Percentiles rank a stretch among this genome's conserved stretches.
phyloP scores from a whole-genome alignment of 495 filamentous ascomycete species.

The Apiosordaria backusii region DNA sequence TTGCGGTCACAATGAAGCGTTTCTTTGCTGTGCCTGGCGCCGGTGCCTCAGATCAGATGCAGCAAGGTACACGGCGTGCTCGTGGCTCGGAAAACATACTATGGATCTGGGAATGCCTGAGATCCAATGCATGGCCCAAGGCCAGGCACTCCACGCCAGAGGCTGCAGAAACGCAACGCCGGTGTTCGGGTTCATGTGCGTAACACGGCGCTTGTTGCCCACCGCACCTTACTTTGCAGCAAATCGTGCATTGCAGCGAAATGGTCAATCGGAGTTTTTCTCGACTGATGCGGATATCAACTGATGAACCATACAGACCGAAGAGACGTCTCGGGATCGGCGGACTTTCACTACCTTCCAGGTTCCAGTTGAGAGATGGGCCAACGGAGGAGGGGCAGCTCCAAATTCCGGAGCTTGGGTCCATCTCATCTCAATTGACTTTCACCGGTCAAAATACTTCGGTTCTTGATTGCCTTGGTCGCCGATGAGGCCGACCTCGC shows the following conservation, averaged over 20 bases:
- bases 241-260: constrained; percentile 27
- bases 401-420: too few relatives aligned
- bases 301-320: background rate
- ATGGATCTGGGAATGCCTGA: background rate
- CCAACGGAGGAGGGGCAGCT: too few relatives aligned
- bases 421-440: background rate
- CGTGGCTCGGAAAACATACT: constrained; percentile 5
- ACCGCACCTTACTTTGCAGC: constrained; percentile 21
- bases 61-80: constrained; percentile 4
- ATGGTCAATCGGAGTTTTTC: constrained; percentile 22
- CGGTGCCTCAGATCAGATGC: constrained; percentile 7
- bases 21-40: constrained; percentile 9
- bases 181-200: constrained; percentile 8
- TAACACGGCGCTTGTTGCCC: constrained; percentile 5
- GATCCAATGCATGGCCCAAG: constrained; percentile 15
- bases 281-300: constrained; percentile 2
- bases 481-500: background rate
- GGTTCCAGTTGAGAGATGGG: too few relatives aligned
- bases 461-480: background rate
- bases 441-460: background rate
- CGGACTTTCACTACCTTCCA: background rate
- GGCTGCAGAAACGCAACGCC: constrained; percentile 6
- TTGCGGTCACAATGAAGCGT: background rate
- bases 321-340: background rate
- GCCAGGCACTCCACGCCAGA: constrained; percentile 2